These are phyloP conservation scores for Leccinum griseonigrum DNA, from an alignment of 1,284 basidiomycete genomes.

Conservation along the genomic window DNA sequence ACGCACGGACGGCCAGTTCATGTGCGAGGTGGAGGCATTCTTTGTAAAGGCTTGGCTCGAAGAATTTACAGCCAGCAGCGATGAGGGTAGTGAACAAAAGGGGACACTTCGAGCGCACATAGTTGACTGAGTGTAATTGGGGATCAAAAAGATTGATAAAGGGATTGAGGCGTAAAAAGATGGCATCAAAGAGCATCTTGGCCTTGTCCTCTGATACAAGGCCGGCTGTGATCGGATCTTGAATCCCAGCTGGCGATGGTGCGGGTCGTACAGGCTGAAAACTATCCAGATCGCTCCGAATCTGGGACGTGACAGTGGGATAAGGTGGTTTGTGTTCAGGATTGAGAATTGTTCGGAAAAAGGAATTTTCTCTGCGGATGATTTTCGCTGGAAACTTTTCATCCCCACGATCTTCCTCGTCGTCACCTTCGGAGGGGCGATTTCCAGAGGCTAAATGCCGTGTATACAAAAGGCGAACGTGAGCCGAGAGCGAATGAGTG, in stretches of 20 bases:
- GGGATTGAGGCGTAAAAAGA: slow-evolving; percentile 78
- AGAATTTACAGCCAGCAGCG: slow-evolving; percentile 84
- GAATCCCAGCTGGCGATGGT: slow-evolving; percentile 39
- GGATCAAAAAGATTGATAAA: slow-evolving; percentile 86
- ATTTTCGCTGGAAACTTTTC: slow-evolving; percentile 70
- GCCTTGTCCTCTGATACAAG: slow-evolving; percentile 67
- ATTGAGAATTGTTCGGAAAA: slow-evolving; percentile 79
- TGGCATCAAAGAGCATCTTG: slow-evolving; percentile 65
- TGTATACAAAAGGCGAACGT: slow-evolving; percentile 25
- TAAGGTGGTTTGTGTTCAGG: slow-evolving; percentile 54
- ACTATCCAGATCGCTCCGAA: slow-evolving; percentile 28
- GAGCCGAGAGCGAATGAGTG: slow-evolving; percentile 1
- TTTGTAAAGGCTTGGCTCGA: slow-evolving; percentile 66
- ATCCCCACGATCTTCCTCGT: slow-evolving; percentile 57
- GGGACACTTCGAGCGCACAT: slow-evolving; percentile 71
- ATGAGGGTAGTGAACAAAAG: slow-evolving; percentile 81
- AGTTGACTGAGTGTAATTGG: slow-evolving; percentile 66
- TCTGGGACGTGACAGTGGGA: slow-evolving; percentile 20
- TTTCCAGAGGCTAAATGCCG: slow-evolving; percentile 39
- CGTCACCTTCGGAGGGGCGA: slow-evolving; percentile 50
- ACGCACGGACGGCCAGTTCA: slow-evolving; percentile 71
- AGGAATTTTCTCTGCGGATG: slow-evolving; percentile 68
- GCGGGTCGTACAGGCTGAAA: slow-evolving; percentile 36
- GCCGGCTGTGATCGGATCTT: slow-evolving; percentile 68
- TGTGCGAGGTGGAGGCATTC: slow-evolving; percentile 66